Percentiles rank a stretch among this genome's conserved stretches.
Conservation (phyloP, 768 basidiomycete genomes). For the Lactarius quietus region DNA sequence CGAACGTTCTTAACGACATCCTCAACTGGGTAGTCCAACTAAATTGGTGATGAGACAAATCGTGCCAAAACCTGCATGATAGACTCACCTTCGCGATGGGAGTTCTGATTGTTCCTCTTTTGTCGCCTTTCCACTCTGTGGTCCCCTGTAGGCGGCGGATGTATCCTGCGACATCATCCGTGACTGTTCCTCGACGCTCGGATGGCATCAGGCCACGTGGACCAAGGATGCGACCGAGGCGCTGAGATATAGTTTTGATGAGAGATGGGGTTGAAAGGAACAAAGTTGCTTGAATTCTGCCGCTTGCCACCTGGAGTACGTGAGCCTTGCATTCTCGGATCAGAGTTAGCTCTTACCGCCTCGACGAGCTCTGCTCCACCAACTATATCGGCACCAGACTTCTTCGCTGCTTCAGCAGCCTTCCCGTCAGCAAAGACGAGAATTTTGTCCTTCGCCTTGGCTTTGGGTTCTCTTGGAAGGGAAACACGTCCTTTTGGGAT, state of each 20-base stretch:
- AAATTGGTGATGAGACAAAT: background rate
- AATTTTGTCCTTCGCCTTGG: conserved; percentile 66
- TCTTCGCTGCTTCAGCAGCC: conserved; percentile 76
- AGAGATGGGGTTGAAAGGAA: conserved; percentile 81
- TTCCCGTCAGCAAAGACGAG: conserved; percentile 92
- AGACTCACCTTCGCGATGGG: conserved; percentile 69
- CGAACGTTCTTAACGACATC: conserved; percentile 78
- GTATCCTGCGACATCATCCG: conserved; percentile 81
- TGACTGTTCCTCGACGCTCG: conserved; percentile 90
- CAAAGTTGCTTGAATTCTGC: conserved; percentile 73
- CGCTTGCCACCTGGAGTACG: conserved; percentile 58
- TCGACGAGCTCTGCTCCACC: conserved; percentile 89
- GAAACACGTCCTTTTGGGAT: conserved; percentile 88
- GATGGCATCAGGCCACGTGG: conserved; percentile 96
- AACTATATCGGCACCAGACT: conserved; percentile 85
- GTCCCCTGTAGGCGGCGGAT: conserved; percentile 76
- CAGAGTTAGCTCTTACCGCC: conserved; percentile 51
- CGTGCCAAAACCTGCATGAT: conserved; percentile 2
- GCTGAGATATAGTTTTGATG: conserved; percentile 72
- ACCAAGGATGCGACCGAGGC: conserved; percentile 73
- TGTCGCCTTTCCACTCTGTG: conserved; percentile 93
- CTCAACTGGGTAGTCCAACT: conserved; percentile 72
- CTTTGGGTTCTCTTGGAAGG: conserved; percentile 77
- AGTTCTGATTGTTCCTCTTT: conserved; percentile 75
- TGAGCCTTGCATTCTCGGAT: conserved; percentile 13